A percentile compares a stretch with the other conserved stretches of the same genome.
These are phyloP conservation scores for Iodosphaeria phyllophila DNA, from an alignment of 2,329 filamentous ascomycete species.

Conservation along the genomic window DNA sequence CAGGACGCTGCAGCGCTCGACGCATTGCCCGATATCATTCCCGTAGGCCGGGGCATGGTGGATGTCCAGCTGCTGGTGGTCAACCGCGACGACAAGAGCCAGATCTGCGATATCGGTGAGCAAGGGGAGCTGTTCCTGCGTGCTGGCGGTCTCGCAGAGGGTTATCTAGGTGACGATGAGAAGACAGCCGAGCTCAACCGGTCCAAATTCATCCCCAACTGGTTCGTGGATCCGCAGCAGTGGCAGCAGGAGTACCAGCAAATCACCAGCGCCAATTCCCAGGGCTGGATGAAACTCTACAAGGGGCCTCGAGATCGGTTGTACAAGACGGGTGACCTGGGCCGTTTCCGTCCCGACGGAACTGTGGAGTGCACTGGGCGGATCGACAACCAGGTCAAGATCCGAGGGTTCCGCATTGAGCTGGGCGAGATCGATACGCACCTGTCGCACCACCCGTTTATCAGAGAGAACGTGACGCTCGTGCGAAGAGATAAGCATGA, in stretches of 20 bases:
- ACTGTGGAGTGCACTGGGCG: conserved; percentile 37
- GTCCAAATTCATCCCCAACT: conserved; percentile 67
- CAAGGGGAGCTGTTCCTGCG: conserved; percentile 58
- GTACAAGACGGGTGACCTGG: conserved; percentile 78
- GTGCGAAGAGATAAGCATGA: conserved; percentile 70
- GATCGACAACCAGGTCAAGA: conserved; percentile 82
- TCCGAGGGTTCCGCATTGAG: conserved; percentile 89
- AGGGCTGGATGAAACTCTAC: conserved; percentile 65
- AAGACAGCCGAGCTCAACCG: conserved; percentile 42
- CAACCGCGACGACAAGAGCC: conserved; percentile 35
- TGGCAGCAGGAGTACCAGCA: conserved; percentile 49
- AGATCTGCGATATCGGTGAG: conserved; percentile 48
- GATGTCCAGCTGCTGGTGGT: conserved; percentile 60
- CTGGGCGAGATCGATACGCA: conserved; percentile 83
- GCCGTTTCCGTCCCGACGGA: conserved; percentile 21
- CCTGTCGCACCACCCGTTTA: conserved; percentile 51
- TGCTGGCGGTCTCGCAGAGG: conserved; percentile 55
- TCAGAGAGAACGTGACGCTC: conserved; percentile 73
- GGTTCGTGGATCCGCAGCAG: conserved; percentile 60
- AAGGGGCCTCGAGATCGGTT: conserved; percentile 69
- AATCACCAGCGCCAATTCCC: conserved; percentile 28
- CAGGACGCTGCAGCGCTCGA: conserved; percentile 42
- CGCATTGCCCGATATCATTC: conserved; percentile 48
- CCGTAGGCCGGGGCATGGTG: conserved; percentile 56
- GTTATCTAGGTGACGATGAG: conserved; percentile 43